Base-by-base conservation (phyloP, 305 asterid genomes). In the Striga hermonthica region DNA sequence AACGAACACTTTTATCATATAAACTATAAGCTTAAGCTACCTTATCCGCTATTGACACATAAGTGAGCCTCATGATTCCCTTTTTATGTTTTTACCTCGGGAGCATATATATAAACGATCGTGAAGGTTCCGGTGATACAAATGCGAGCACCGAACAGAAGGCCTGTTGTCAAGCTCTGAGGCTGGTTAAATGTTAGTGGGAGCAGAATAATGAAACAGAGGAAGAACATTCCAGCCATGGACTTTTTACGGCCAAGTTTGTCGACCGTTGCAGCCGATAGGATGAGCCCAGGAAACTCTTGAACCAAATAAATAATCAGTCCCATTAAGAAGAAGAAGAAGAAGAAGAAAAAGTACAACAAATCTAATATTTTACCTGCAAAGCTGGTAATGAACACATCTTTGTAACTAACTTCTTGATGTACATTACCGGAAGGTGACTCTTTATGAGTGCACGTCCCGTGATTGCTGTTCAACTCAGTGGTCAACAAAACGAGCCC, bases 401-500 rank as follows among this genome's bases (percentile, higher is more conserved):
- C 85, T 71, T 52, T 69, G 77, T 84, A 86, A 70, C 83, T 81
- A 76, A 81, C 55, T 72, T 80, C 79, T 44, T 69, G 81, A 44
- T 66, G 76, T 65, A 22, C 55, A 63, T 71, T 75, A 62, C 71
- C 75, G 52, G 73, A 64, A 36, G 52, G 72, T 39, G 40, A 70
- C 64, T 68, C 62, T 48, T 69, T 63, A 3, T 76, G 60, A 61
- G 37, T 41, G 67, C 94, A 86, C 55, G 50, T 69, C 65, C 57
- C 77, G 48, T 74, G 65, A 15, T 72, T 74, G 49, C 68, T 81
- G 85, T 78, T 86, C 62, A 88, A 57, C 72, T 84, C 84, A 40
- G 96, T 81, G 50, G 88, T 86, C 79, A 88, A 87, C 76, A 86
- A 74, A 68, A 88, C 87, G 12, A 86, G 74, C 64, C 95, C 95